A percentile compares a stretch with the other conserved stretches of the same genome.
Evolutionary conservation across 192 early-diverging fungal genomes (phyloP).

Genomic region (Podila minutissima): DNA sequence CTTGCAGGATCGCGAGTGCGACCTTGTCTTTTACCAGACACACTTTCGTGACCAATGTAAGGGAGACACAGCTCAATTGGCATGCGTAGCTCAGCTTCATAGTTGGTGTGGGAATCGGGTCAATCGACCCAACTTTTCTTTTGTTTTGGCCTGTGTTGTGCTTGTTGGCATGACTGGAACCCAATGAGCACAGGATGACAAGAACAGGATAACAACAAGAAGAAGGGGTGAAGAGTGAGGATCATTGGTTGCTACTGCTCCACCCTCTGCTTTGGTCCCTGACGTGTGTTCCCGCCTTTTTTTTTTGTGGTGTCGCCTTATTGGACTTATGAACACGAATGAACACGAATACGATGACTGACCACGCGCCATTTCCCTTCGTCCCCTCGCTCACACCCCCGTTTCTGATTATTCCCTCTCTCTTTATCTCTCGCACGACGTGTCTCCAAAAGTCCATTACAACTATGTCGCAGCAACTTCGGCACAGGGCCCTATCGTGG

Average conservation of each 20-base stretch:
- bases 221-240: no score
- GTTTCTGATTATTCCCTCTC: slow-evolving; percentile 53
- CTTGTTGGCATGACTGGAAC: no score
- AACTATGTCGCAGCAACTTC: slow-evolving; percentile 62
- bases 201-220: no score
- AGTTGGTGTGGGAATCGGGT: no score
- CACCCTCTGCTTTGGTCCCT: no score
- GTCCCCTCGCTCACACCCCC: slow-evolving; percentile 2
- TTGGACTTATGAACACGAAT: no score
- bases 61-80: slow-evolving; percentile 14
- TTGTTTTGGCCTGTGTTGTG: neutral
- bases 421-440: neutral
- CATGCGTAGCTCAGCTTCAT: no score
- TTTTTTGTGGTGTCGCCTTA: no score
- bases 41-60: slow-evolving; percentile 73
- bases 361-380: neutral
- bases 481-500: slow-evolving; percentile 24
- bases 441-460: slow-evolving; percentile 42
- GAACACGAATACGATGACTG: no score
- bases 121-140: neutral
- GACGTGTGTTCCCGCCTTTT: no score
- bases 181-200: no score
- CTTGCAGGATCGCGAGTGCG: slow-evolving; percentile 76
- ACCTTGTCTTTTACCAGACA: slow-evolving; percentile 72
- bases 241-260: no score